Percentiles rank a stretch among this genome's conserved stretches.
Evolutionary conservation across 108 stramenopile genomes (phyloP).

Genomic region (Conticribra guillardii): DNA sequence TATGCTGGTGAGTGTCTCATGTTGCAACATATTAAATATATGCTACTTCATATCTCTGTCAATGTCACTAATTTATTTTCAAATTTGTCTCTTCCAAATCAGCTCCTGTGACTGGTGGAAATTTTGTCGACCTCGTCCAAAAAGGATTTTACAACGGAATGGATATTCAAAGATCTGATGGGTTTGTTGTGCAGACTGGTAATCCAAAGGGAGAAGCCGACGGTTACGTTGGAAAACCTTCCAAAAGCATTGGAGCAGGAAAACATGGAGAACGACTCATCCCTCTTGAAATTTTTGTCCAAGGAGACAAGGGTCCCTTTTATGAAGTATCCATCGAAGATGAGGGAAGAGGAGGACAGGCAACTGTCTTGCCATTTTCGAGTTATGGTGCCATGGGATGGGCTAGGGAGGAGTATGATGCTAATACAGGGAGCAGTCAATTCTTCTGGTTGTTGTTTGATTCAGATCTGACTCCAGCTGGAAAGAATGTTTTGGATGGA

Average conservation of each 20-base stretch:
- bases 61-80: too few species aligned
- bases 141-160: constrained; percentile 97
- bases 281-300: constrained; percentile 91
- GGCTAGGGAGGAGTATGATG: constrained; percentile 95
- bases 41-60: too few species aligned
- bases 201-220: constrained; percentile 91
- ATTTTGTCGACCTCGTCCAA: constrained; percentile 94
- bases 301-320: constrained; percentile 89
- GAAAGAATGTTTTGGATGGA: constrained; percentile 97
- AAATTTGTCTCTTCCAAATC: too few species aligned
- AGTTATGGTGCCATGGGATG: constrained; percentile 96
- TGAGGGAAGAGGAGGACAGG: constrained; percentile 93
- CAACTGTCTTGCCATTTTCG: constrained; percentile 91
- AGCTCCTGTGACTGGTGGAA: constrained; percentile 93
- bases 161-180: constrained; percentile 94
- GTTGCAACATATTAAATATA: too few species aligned
- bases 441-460: constrained; percentile 98
- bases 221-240: constrained; percentile 87
- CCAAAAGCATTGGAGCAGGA: constrained; percentile 77
- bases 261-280: constrained; percentile 88
- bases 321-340: constrained; percentile 96
- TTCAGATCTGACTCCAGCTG: constrained; percentile 97
- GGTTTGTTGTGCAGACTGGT: constrained; percentile 98
- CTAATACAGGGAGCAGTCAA: constrained; percentile 92
- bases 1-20: constrained; percentile 62